Percentiles rank a stretch among this genome's conserved stretches.
phyloP scores from a whole-genome alignment of 805 yeast species.

The Saturnispora galanensis region DNA sequence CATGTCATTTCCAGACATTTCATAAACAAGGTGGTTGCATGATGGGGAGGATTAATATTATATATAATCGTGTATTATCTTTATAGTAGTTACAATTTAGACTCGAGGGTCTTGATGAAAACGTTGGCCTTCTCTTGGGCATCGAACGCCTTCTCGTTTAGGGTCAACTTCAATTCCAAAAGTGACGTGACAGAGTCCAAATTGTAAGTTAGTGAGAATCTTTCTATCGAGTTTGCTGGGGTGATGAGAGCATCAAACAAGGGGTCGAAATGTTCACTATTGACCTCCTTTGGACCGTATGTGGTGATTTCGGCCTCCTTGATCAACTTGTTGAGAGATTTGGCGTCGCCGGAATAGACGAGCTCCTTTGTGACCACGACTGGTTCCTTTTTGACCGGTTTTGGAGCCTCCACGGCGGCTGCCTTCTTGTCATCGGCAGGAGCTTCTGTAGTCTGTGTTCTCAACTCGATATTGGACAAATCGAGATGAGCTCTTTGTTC shows the following conservation, averaged over 20 bases:
- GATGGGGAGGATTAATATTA: background rate
- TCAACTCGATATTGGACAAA: conserved; percentile 52
- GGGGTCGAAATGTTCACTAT: conserved; percentile 46
- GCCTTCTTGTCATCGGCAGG: conserved; percentile 6
- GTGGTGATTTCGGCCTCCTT: conserved; percentile 35
- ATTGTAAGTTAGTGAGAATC: conserved; percentile 31
- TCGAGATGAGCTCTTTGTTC: conserved; percentile 55
- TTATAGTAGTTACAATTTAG: background rate
- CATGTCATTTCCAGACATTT: conserved; percentile 4
- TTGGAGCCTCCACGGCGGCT: conserved; percentile 8
- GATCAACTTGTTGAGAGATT: conserved; percentile 35
- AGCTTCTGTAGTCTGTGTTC: conserved; percentile 11
- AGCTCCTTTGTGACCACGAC: conserved; percentile 2
- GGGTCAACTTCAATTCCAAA: conserved; percentile 27
- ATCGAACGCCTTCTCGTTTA: conserved; percentile 33
- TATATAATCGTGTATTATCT: background rate
- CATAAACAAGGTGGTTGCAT: no score
- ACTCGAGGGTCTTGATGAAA: conserved; percentile 18
- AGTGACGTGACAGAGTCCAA: conserved; percentile 19
- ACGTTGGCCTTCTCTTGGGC: conserved; percentile 37
- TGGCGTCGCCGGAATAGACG: conserved; percentile 6
- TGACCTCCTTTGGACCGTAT: conserved; percentile 20
- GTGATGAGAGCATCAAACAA: conserved; percentile 50
- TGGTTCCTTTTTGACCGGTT: conserved; percentile 28
- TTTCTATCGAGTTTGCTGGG: conserved; percentile 32